Evolutionary conservation across 805 yeast species (phyloP).

Genomic region (Groenewaldozyma tartarivorans): DNA sequence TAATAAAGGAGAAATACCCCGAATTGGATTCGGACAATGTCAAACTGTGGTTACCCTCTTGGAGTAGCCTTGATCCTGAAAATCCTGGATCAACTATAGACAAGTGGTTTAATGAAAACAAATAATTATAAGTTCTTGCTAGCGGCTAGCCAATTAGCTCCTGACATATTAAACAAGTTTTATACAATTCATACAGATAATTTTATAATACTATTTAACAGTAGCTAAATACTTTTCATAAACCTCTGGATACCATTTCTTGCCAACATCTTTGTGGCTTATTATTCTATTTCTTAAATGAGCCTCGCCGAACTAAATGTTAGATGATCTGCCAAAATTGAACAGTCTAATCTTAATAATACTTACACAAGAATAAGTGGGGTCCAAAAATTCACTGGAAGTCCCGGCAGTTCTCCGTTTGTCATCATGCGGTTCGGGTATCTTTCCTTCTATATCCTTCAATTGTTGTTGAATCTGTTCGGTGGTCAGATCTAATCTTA

Average conservation of each 20-base stretch:
- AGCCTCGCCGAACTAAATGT: constrained; percentile 29
- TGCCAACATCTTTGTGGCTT: constrained; percentile 33
- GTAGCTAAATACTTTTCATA: constrained; percentile 17
- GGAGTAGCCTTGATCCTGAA: neutral
- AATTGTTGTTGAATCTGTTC: constrained; percentile 21
- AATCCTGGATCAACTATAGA: too few relatives aligned
- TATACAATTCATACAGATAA: too few relatives aligned
- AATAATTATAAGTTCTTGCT: too few relatives aligned
- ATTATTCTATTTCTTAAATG: constrained; percentile 33
- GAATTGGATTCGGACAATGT: constrained; percentile 33
- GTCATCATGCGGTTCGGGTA: constrained; percentile 22
- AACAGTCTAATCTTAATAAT: neutral
- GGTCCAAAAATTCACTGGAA: constrained; percentile 24
- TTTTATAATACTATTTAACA: constrained; percentile 2
- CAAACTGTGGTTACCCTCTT: neutral
- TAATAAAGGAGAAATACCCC: constrained; percentile 38
- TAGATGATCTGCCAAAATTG: constrained; percentile 2
- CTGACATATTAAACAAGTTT: too few relatives aligned
- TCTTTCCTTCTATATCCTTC: constrained; percentile 18
- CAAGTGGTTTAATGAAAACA: too few relatives aligned
- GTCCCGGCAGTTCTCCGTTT: constrained; percentile 22
- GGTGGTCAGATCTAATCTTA: constrained; percentile 25
- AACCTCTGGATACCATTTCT: constrained; percentile 32
- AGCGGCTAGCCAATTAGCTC: too few relatives aligned
- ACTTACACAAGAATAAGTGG: constrained; percentile 21